Evolutionary conservation across 202 grass and related monocot genomes (phyloP), one percentile per base, ranked within the genome.

Genomic region (Elaeis oleifera): DNA sequence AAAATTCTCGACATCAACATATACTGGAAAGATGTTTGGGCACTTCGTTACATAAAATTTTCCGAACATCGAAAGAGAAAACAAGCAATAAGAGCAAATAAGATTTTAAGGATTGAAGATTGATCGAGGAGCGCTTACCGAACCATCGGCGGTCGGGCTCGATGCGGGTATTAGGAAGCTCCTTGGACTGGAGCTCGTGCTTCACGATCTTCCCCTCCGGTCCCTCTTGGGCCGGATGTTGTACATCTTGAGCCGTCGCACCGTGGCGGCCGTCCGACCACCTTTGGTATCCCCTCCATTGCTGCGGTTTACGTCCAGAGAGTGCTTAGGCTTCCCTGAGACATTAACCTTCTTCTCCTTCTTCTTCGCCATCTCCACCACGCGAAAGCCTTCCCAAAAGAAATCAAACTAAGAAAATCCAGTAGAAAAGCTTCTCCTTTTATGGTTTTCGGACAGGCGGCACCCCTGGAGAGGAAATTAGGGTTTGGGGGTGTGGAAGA

Each of bases 141-240:
- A 92, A 97, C 92, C 88, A 97, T 16, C 80, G 88, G 9, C 82
- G 88, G 70, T 97, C 84, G 44, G 88, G 88, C 79, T 80, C 88
- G 61, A 97, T 89, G 62, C 88, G 88, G 70, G 87, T 96, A 53
- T 80, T 88, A 48, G 91, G 91, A 1, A 90, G 79, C 60, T 96
- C 91, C 73, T 90, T 90, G 56, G 87, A 96, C 81, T 90, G 81
- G 60, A 81, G 66, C 4, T 90, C 87, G 23, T 90, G 72, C 76
- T 65, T 83, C 27, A 88, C 20, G 9, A 96, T 61, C 70, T 83
- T 88, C 24, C 91, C 87, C 56, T 24, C 13, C 71, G 70, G 60
- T 96, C 68, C 72, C 87, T 79, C 71, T 76, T 88, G 25, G 91
- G 91, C 60, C 71, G 60, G 28, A 23, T 58, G 18, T 85, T 83